Base-by-base conservation (phyloP, 495 filamentous ascomycete genomes). In the Aspergillus asperescens region DNA sequence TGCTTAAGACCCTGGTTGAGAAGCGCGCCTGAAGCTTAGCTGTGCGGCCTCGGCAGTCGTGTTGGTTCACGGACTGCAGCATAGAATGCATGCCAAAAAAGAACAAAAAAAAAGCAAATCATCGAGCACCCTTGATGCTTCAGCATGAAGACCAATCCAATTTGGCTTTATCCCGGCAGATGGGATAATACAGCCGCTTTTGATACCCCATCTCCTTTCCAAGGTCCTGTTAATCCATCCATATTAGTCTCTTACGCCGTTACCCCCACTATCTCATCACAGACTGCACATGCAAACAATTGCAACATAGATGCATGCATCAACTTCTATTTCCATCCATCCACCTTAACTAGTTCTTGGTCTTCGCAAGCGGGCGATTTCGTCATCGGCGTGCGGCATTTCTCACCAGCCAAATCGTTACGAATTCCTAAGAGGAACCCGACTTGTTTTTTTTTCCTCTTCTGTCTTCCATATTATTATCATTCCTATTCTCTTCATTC, bases 1-100 rank as follows among this genome's bases (percentile, higher is more conserved):
- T 64, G 89, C 88, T 52, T 97, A 35, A 35, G 32, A 35, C 32
- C n/a, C n/a, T n/a, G n/a, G n/a, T 35, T 35, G 32, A 16, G 15
- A 69, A 31, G 42, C 42, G 18, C 13, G 42, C 12, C 39, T 42
- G 39, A 24, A 15, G 37, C 39, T 7, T 22, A 10, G 39, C 39
- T 12, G 5, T 7, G 20, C 20, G 29, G 7, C 3, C 5, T 32
- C 7, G n/a, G 9, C 22, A 24, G 22, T 20, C 13, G 4, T 5
- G 3, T 6, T 18, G 20, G 32, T 29, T 18, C 16, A 15, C 2
- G 13, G 31, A 10, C 13, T 35, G 32, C 34, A 49, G 22, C 34
- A 28, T 39, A 15, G 32, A 7, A 28, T 49, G 2, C 10, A 37
- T 27, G 16, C 8, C 24, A 38, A 35, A 22, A 25, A 25, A 28